Evolutionary conservation across 75 land plant species (phyloP), one percentile per base, ranked within the genome.

Genomic region (Cryptomeria japonica): DNA sequence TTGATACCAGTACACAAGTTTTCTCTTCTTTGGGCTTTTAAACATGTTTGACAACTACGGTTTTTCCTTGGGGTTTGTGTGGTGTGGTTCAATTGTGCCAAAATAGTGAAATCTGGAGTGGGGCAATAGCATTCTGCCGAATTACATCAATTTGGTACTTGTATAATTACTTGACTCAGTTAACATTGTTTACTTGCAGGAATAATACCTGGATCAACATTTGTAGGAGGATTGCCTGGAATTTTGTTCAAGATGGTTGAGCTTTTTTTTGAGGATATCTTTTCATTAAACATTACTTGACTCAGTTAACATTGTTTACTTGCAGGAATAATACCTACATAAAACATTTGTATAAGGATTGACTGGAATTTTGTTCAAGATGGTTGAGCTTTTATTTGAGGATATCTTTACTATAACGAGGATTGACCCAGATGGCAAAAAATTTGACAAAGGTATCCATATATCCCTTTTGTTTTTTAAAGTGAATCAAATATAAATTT

Each of bases 191-290:
- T 79, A 22, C 28, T 78, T 78, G 80, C 41, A 78, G 80, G 80
- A 37, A 18, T 78, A 37, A 22, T 39, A 37, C 22, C 80, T 19
- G 38, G 25, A 39, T 37, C 38, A 19, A 39, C 44, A 78, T 22
- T 41, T 19, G 46, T 10, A 25, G 28, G 9, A 79, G 44, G 13
- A 41, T 82, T n/a, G 25, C 32, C 32, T 10, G 34, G 53, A 49
- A 41, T 28, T 82, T 82, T 44, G 32, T 34, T 34, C 10, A 90
- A 72, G 85, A 95, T 94, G 96, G 94, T 75, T 42, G 93, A 92
- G 38, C 11, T 91, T 80, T 93, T 97, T 38, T 96, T 96, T 89
- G 99, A 96, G 93, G 96, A 97, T 85, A 97, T 94, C 16, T 96
- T 97, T 87, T 86, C 87, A 13, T 53, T 96, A 86, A 88, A 85